These are phyloP conservation scores for Melaleuca alternifolia DNA, from an alignment of 345 rosid genomes.

Conservation along the genomic window DNA sequence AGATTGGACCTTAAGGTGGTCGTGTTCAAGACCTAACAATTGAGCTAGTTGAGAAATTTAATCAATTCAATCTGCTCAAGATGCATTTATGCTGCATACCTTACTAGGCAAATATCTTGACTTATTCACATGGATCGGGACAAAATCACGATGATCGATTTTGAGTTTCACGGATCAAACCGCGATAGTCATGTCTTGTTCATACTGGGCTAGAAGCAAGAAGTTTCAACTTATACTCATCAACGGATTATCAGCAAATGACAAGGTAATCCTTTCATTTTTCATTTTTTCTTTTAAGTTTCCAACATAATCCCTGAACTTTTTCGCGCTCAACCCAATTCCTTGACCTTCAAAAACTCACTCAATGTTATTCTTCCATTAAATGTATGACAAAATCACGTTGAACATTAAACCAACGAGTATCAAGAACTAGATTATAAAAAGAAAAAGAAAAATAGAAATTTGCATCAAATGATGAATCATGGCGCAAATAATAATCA, in stretches of 20 bases:
- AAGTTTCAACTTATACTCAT: not conserved
- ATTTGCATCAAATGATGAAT: too few relatives aligned
- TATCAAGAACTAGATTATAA: too few relatives aligned
- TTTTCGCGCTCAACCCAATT: not conserved
- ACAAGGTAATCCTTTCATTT: not conserved
- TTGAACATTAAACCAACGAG: not conserved
- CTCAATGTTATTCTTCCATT: not conserved
- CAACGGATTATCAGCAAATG: not conserved
- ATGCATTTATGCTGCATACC: not conserved
- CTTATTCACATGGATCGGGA: not conserved
- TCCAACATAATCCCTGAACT: not conserved
- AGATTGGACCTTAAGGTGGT: not conserved
- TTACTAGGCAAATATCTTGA: not conserved
- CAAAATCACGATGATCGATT: not conserved
- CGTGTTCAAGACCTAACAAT: not conserved
- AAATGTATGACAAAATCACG: fast-evolving
- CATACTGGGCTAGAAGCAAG: not conserved
- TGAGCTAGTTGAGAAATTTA: not conserved
- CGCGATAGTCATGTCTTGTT: not conserved
- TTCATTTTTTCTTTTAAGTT: not conserved
- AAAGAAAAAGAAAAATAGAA: too few relatives aligned
- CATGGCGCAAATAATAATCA: too few relatives aligned
- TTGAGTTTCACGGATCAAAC: not conserved
- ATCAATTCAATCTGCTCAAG: not conserved
- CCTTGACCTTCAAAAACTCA: not conserved